Base-by-base conservation (phyloP, 2,329 filamentous ascomycete species). In the Hymenoscyphus repandus region DNA sequence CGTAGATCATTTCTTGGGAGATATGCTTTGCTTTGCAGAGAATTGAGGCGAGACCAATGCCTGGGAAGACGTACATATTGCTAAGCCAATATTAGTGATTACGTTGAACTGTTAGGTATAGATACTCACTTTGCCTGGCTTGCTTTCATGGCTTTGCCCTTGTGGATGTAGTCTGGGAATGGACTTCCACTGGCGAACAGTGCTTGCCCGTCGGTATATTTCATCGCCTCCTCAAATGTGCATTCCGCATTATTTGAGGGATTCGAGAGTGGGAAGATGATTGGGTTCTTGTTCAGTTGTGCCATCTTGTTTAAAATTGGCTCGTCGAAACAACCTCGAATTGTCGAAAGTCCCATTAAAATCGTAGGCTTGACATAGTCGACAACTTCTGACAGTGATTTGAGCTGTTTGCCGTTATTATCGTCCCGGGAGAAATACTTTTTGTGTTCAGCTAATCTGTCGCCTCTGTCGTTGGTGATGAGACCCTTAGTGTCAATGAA, bases 181-280 rank as follows among this genome's bases (percentile, higher is more conserved):
- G 90, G 90, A 18, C 85, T 90, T 4, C 90, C 90, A 0, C 90
- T 95, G 0, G 90, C 88, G 7, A 92, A 83, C 4, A 95, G 75
- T 0, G 82, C 88, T 55, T 79, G 81, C 2, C 89, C 89, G 43
- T 85, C 70, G 0, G 88, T 93, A 88, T 88, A 93, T 2, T 79
- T 69, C 50, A 86, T 81, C 13, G 95, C 71, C 64, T 95, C 88
- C 15, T 80, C 73, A 0, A 90, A 90, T 9, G 83, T 80, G 4
- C 89, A 90, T 67, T 95, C 90, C 63, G 93, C 88, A 0, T 95
- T 78, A 3, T 79, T 76, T 0, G 89, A 95, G 0, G 90, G 90
- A 66, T 95, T 95, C 4, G 86, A 92, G 0, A 95, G 75, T 0
- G 90, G 90, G 54, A 95, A 82, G 53, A 89, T 76, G 50, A 88